Percentiles rank a stretch among this genome's conserved stretches.
phyloP scores from a whole-genome alignment of 257 asterid species.

The Parsonsia alboflavescens region DNA sequence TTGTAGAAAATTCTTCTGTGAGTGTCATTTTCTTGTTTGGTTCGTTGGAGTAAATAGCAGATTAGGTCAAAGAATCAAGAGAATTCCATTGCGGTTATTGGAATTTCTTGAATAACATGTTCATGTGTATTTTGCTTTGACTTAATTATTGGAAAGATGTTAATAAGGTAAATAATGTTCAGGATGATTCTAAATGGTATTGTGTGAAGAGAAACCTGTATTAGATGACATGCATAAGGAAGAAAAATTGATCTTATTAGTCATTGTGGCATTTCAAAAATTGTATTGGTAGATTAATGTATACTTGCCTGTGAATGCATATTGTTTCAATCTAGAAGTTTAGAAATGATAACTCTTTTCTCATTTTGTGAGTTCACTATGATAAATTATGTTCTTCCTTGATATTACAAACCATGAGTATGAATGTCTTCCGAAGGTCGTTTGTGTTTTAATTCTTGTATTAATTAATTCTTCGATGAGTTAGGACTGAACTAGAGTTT shows the following conservation, averaged over 20 bases:
- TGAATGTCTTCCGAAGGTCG: neutral
- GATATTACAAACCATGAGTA: neutral
- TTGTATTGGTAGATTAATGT: neutral
- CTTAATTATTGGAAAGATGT: neutral
- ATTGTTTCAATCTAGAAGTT: neutral
- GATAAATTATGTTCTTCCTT: neutral
- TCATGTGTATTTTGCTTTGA: neutral
- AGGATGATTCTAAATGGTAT: neutral
- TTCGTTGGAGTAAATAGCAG: too few species aligned
- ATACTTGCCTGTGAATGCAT: neutral
- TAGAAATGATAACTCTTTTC: neutral
- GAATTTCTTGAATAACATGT: neutral
- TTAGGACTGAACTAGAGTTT: neutral
- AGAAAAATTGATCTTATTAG: too few species aligned
- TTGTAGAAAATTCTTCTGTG: neutral
- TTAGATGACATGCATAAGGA: neutral
- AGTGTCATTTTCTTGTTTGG: too few species aligned
- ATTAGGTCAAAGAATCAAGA: neutral
- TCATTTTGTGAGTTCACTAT: neutral
- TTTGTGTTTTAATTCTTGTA: neutral
- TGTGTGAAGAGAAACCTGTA: neutral
- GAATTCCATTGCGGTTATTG: neutral
- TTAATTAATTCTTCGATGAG: neutral
- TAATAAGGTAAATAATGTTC: too few species aligned
- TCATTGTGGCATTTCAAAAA: neutral